Evolutionary conservation across 495 filamentous ascomycete genomes (phyloP).

Genomic region (Lichenothelia convexa): DNA sequence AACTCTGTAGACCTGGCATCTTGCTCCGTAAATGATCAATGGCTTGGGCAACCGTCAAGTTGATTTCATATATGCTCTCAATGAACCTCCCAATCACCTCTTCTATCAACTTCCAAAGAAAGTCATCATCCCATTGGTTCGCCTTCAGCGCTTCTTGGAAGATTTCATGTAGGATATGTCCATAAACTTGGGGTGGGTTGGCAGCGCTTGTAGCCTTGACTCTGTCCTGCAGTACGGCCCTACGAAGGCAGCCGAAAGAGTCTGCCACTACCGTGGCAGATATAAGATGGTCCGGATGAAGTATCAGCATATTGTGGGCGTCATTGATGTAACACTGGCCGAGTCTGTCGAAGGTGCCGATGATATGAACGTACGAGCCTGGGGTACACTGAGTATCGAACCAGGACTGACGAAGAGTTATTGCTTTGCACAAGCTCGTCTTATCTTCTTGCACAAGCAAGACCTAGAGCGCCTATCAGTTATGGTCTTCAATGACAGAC

Average conservation of each 20-base stretch:
- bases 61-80: slow-evolving; percentile 71
- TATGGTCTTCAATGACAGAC: neutral
- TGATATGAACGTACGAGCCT: slow-evolving; percentile 64
- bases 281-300: slow-evolving; percentile 90
- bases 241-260: slow-evolving; percentile 72
- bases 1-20: slow-evolving; percentile 54
- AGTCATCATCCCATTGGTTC: slow-evolving; percentile 61
- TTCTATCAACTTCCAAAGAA: slow-evolving; percentile 43
- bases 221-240: slow-evolving; percentile 82
- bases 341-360: slow-evolving; percentile 51
- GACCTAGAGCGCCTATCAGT: slow-evolving; percentile 31
- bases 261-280: slow-evolving; percentile 88
- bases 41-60: slow-evolving; percentile 51
- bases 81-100: slow-evolving; percentile 49
- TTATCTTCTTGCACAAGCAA: slow-evolving; percentile 59
- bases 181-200: slow-evolving; percentile 65
- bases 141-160: slow-evolving; percentile 77
- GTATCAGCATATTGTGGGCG: slow-evolving; percentile 62
- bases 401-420: slow-evolving; percentile 76
- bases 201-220: slow-evolving; percentile 72
- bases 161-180: slow-evolving; percentile 79
- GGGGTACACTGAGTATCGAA: slow-evolving; percentile 52
- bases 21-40: slow-evolving; percentile 61
- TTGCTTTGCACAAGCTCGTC: slow-evolving; percentile 39
- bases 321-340: slow-evolving; percentile 63